Evolutionary conservation across 768 basidiomycete genomes (phyloP).

Genomic region (Leccinum truebloodii): DNA sequence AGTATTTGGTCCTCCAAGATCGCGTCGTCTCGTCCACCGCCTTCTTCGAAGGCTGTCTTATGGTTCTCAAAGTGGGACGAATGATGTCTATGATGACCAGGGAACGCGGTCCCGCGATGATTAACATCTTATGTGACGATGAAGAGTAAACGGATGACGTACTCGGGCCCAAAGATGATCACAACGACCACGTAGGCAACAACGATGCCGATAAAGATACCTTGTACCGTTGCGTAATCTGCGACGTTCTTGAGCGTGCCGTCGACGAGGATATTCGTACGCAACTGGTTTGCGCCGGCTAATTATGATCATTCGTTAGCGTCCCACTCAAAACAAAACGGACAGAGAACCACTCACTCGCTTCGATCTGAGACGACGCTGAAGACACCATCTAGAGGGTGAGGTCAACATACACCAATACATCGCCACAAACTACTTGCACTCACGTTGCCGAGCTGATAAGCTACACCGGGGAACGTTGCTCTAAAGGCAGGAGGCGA

Average conservation of each 20-base stretch:
- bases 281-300: constrained; percentile 61
- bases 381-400: constrained; percentile 59
- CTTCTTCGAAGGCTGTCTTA: constrained; percentile 77
- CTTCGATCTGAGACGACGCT: constrained; percentile 60
- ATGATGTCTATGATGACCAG: constrained; percentile 50
- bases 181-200: constrained; percentile 75
- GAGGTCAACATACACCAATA: not conserved
- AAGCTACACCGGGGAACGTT: constrained; percentile 83
- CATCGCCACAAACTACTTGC: not conserved
- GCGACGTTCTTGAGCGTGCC: constrained; percentile 46
- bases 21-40: constrained; percentile 58
- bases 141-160: constrained; percentile 28
- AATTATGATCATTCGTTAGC: constrained; percentile 1
- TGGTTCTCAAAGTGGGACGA: constrained; percentile 83
- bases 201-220: constrained; percentile 85
- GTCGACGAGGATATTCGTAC: constrained; percentile 45
- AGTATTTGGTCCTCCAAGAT: constrained; percentile 26
- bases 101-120: not conserved
- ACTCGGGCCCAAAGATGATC: constrained; percentile 80
- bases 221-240: constrained; percentile 78
- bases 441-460: constrained; percentile 73
- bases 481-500: constrained; percentile 89
- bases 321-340: not conserved
- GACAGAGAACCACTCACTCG: constrained; percentile 19
- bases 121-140: not conserved